Evolutionary conservation across 305 asterid genomes (phyloP), one percentile per base, ranked within the genome.

Genomic region (Rubia tinctorum): DNA sequence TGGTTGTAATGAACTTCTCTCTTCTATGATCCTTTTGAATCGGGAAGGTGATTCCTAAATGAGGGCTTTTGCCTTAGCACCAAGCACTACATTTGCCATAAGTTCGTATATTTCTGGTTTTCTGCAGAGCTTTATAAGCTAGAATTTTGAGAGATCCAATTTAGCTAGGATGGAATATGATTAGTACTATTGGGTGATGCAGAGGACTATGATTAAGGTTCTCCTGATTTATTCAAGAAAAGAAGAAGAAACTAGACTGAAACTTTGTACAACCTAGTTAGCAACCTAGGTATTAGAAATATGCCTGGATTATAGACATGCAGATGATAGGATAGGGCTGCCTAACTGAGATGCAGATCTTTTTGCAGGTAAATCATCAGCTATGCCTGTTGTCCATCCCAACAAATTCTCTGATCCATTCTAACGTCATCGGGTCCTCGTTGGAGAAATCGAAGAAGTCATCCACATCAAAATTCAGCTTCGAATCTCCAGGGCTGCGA

Each of bases 381-480:
- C 51, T 23, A 23, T 59, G 60, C 60, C 60, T 22, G 15, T 71
- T 27, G 15, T 72, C 72, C 67, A 47, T 55, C 39, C 76, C 80
- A 65, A 81, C 71, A 72, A 85, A 87, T 30, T 81, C 82, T 73
- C 80, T 72, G 66, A 87, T 84, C 90, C 92, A 86, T 61, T 84
- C 87, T 71, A 85, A 42, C 34, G 91, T 87, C 18, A 84, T 73
- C 22, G 88, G 80, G n/a, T 82, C 79, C 75, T 85, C 88, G 39
- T 86, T 88, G 43, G 88, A 84, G 84, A 86, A 86, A 75, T 88
- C 89, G 58, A 88, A 88, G 82, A 88, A 84, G 37, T 88, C 90
- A 72, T 85, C 87, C 17, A 47, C 76, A 70, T 81, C 82, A 60
- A 73, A 60, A 68, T 71, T 75, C 37, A 20, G 65, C 45, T 70